These are phyloP conservation scores for Termitomyces sp. DNA, from an alignment of 768 basidiomycete genomes.

Conservation along the genomic window DNA sequence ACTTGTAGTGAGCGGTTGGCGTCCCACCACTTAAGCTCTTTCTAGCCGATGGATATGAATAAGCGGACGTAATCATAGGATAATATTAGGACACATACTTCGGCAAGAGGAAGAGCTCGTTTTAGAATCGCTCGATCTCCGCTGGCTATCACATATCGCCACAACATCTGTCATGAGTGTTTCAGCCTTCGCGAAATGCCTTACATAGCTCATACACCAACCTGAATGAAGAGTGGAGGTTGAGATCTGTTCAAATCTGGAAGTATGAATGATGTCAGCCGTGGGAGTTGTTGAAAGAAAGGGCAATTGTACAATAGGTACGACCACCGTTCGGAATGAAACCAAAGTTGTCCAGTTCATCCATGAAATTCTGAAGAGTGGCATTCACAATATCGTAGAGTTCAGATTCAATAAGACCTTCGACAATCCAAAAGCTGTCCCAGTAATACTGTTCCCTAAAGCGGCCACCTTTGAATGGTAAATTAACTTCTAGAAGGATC, in stretches of 20 bases:
- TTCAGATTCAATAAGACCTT: constrained; percentile 82
- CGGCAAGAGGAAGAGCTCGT: constrained; percentile 82
- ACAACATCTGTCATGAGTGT: constrained; percentile 70
- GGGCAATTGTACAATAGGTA: constrained; percentile 64
- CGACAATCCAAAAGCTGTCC: constrained; percentile 81
- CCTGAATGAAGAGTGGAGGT: constrained; percentile 85
- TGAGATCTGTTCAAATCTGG: constrained; percentile 86
- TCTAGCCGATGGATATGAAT: constrained; percentile 33
- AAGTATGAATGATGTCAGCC: constrained; percentile 35
- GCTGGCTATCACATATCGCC: constrained; percentile 67
- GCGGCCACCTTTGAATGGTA: constrained; percentile 44
- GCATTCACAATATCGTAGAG: constrained; percentile 70
- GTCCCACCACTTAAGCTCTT: constrained; percentile 82
- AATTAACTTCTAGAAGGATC: background rate
- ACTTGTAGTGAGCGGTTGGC: constrained; percentile 68
- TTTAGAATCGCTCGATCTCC: constrained; percentile 72
- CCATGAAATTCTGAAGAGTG: constrained; percentile 93
- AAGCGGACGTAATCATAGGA: background rate
- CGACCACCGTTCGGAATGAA: constrained; percentile 96
- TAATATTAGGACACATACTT: constrained; percentile 38
- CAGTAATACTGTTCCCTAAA: constrained; percentile 83
- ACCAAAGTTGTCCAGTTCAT: constrained; percentile 77
- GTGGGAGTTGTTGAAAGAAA: background rate
- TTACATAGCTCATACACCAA: constrained; percentile 24
- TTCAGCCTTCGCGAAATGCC: background rate